Evolutionary conservation across 2,329 filamentous ascomycete species (phyloP).

Genomic region (Aspergillus intermedius): DNA sequence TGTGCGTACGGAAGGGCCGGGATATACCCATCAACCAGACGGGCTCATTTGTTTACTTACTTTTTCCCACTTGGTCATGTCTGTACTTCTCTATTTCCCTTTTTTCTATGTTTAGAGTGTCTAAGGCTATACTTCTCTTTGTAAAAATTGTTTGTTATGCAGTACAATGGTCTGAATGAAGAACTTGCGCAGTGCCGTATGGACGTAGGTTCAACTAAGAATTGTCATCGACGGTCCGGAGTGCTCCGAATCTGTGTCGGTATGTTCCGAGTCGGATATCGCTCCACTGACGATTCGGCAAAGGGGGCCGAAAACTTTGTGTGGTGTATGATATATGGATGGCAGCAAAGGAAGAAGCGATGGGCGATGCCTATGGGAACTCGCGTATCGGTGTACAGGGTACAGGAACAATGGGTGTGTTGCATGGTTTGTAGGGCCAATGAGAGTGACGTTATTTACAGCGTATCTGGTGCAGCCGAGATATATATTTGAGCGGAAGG

Average conservation of each 20-base stretch:
- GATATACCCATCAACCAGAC: slow-evolving; percentile 1
- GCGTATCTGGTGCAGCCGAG: no score
- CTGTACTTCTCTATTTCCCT: slow-evolving; percentile 15
- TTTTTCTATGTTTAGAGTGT: slow-evolving; percentile 26
- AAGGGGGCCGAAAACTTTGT: no score
- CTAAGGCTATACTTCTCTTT: slow-evolving; percentile 29
- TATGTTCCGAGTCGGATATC: neutral
- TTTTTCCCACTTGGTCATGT: slow-evolving; percentile 11
- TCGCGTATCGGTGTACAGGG: no score
- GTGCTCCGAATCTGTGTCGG: neutral
- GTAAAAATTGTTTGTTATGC: slow-evolving; percentile 17
- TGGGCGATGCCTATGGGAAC: no score
- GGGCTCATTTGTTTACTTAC: neutral
- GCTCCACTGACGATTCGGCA: neutral
- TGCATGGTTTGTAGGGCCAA: no score
- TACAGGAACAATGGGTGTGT: no score
- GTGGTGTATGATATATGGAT: no score
- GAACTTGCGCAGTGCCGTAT: neutral
- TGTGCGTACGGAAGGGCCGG: neutral
- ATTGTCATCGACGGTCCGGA: neutral
- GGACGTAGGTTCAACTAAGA: neutral
- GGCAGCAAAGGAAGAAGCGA: no score
- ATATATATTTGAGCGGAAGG: no score
- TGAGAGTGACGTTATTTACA: no score
- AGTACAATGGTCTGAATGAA: neutral